These are phyloP conservation scores for Hippophae gyantsensis DNA, from an alignment of 306 rosid species.

Conservation along the genomic window DNA sequence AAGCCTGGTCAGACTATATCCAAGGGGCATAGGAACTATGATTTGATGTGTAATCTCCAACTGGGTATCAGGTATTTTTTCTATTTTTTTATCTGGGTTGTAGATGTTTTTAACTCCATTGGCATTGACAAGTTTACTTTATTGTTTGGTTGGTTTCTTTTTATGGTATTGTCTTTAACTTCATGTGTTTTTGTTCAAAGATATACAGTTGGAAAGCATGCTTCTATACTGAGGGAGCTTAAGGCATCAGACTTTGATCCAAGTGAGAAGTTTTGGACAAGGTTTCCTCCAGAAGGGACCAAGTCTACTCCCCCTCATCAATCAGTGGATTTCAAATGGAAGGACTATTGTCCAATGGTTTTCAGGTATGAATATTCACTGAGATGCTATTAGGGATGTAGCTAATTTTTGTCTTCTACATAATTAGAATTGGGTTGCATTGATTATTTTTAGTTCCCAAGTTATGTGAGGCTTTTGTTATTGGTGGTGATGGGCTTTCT, in stretches of 20 bases:
- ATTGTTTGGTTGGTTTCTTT: too few species aligned
- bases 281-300: slow-evolving; percentile 87
- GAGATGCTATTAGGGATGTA: background rate
- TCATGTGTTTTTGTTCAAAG: slow-evolving; percentile 22
- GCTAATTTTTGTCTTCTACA: background rate
- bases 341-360: slow-evolving; percentile 94
- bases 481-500: background rate
- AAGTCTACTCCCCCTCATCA: slow-evolving; percentile 88
- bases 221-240: slow-evolving; percentile 47
- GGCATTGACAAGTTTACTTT: too few species aligned
- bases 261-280: slow-evolving; percentile 87
- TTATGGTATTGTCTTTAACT: background rate
- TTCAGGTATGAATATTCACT: slow-evolving; percentile 45
- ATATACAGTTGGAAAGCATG: slow-evolving; percentile 82
- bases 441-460: background rate
- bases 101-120: too few species aligned
- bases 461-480: background rate
- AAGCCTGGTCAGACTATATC: slow-evolving; percentile 72
- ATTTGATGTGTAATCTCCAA: slow-evolving; percentile 88
- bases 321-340: slow-evolving; percentile 83
- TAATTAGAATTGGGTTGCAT: background rate
- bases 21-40: slow-evolving; percentile 86
- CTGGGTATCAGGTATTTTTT: slow-evolving; percentile 65
- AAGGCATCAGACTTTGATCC: slow-evolving; percentile 72
- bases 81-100: background rate